Evolutionary conservation across 371 early-diverging fungal genomes (phyloP).

Genomic region (Umbelopsis sp.): DNA sequence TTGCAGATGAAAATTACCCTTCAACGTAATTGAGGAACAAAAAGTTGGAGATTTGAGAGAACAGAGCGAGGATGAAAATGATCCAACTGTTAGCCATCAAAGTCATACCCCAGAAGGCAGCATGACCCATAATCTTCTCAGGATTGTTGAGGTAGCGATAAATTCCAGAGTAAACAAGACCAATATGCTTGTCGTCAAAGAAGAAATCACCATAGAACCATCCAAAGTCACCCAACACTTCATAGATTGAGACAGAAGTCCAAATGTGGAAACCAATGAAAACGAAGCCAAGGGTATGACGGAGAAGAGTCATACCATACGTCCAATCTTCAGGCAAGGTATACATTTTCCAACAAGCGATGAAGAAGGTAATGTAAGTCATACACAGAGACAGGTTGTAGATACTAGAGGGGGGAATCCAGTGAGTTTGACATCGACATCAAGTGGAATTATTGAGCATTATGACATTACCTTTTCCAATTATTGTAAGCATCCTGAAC

Average conservation of each 20-base stretch:
- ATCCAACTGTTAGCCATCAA: conserved; percentile 78
- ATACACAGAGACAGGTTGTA: conserved; percentile 87
- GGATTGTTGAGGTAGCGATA: conserved; percentile 91
- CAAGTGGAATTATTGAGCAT: background rate
- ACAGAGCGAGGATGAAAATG: conserved; percentile 78
- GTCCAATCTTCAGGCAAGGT: conserved; percentile 72
- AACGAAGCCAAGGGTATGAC: conserved; percentile 75
- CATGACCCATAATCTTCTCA: conserved; percentile 87
- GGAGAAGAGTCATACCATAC: conserved; percentile 69
- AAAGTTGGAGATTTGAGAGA: conserved; percentile 80
- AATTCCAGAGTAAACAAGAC: conserved; percentile 80
- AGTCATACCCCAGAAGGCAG: conserved; percentile 89
- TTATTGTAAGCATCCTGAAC: conserved; percentile 86
- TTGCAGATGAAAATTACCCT: conserved; percentile 27
- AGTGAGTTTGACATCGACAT: background rate
- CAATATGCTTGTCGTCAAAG: conserved; percentile 65
- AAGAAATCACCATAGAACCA: conserved; percentile 94
- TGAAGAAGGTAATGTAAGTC: conserved; percentile 83
- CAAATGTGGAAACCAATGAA: conserved; percentile 85
- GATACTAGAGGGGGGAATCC: conserved; percentile 50
- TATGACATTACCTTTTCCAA: conserved; percentile 76
- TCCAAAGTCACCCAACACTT: conserved; percentile 89
- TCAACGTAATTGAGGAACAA: conserved; percentile 85
- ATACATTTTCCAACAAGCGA: conserved; percentile 77
- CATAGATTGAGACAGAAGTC: conserved; percentile 84